Percentiles rank a stretch among this genome's conserved stretches.
Evolutionary conservation across 1,284 basidiomycete species (phyloP).

Genomic region (Heterobasidion annosum): DNA sequence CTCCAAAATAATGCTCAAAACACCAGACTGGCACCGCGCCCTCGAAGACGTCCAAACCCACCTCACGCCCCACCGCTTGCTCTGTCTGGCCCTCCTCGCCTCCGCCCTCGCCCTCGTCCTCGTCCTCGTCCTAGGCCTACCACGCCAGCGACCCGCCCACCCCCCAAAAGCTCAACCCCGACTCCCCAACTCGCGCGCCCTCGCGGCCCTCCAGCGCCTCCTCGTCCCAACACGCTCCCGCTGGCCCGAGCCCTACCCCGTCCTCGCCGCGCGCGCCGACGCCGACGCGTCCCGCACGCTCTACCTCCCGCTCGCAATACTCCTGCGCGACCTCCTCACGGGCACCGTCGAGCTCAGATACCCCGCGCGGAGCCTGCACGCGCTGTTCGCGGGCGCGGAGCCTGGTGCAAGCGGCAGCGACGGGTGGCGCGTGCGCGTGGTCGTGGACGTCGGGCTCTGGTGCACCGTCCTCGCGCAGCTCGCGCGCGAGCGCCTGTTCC

Average conservation of each 20-base stretch:
- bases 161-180: too few species aligned
- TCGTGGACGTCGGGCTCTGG: background rate
- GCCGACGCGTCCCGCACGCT: background rate
- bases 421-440: background rate
- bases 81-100: too few species aligned
- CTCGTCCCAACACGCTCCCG: conserved; percentile 2
- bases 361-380: background rate
- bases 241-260: background rate
- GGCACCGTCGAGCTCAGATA: conserved; percentile 3
- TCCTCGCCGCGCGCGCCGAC: background rate
- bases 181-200: background rate
- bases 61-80: too few species aligned
- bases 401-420: background rate
- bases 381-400: background rate
- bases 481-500: background rate
- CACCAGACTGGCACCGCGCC: too few species aligned
- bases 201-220: background rate
- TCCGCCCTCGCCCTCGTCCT: too few species aligned
- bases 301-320: background rate
- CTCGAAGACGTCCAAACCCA: too few species aligned
- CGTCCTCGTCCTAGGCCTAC: too few species aligned
- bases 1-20: too few species aligned
- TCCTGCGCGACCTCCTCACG: background rate
- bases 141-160: too few species aligned
- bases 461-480: background rate